A percentile compares a stretch with the other conserved stretches of the same genome.
Conservation (phyloP, 1,284 basidiomycete species). For the Cutaneotrichosporon sp. region DNA sequence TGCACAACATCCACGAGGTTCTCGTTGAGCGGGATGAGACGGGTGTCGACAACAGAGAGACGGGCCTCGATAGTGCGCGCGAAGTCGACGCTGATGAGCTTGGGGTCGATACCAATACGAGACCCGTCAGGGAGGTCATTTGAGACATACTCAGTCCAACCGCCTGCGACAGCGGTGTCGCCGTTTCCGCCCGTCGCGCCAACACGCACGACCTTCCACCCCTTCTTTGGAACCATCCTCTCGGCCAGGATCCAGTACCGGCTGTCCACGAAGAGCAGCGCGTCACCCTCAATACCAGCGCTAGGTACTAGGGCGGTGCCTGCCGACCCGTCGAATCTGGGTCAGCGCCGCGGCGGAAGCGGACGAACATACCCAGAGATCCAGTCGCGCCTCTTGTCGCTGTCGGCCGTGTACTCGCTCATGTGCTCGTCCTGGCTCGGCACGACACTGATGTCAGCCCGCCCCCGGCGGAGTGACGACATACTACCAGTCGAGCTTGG, state of each 20-base stretch:
- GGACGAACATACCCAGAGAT: conserved; percentile 67
- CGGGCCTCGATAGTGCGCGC: conserved; percentile 41
- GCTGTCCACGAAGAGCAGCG: conserved; percentile 73
- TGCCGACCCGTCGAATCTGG: conserved; percentile 79
- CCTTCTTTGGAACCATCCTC: conserved; percentile 67
- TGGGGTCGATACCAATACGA: conserved; percentile 82
- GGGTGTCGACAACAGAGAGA: conserved; percentile 60
- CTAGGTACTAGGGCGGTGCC: conserved; percentile 76
- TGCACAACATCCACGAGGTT: conserved; percentile 87
- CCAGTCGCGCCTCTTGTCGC: conserved; percentile 78
- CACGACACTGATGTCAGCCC: conserved; percentile 58
- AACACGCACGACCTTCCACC: conserved; percentile 70
- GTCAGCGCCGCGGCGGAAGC: background rate
- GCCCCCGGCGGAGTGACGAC: conserved; percentile 44
- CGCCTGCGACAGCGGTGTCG: conserved; percentile 55
- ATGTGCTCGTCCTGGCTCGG: conserved; percentile 83
- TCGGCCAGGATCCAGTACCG: conserved; percentile 85
- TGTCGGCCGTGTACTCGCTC: conserved; percentile 78
- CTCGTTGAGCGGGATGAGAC: conserved; percentile 58
- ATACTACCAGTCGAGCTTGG: conserved; percentile 80
- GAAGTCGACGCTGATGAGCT: conserved; percentile 63
- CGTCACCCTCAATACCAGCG: conserved; percentile 58
- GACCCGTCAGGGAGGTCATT: conserved; percentile 59
- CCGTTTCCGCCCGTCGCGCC: conserved; percentile 59
- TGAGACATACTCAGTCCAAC: conserved; percentile 77